Conservation (phyloP, 169 alveolate species). For the Besnoitia besnoiti region DNA sequence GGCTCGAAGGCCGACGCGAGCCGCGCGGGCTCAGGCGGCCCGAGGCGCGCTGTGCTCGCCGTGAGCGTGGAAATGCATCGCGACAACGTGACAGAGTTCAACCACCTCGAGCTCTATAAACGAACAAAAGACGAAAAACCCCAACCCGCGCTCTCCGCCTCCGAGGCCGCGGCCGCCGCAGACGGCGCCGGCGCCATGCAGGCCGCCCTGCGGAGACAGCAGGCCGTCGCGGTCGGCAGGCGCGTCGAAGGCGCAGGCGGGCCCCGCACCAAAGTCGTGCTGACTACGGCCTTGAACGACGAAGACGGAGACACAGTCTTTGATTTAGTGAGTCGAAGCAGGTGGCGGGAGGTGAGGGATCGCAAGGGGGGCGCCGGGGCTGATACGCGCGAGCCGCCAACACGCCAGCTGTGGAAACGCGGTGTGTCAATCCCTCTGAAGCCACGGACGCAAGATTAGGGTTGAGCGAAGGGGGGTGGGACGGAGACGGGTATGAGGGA, state of each 20-base stretch:
- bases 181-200: constrained; percentile 37
- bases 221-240: constrained; percentile 39
- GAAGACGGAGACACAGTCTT: constrained; percentile 30
- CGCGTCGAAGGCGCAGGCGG: constrained; percentile 65
- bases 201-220: neutral
- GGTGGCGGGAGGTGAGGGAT: neutral
- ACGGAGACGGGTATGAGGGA: too few species aligned
- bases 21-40: constrained; percentile 7
- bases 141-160: constrained; percentile 10
- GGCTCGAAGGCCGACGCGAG: neutral
- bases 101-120: constrained; percentile 55
- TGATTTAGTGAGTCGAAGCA: constrained; percentile 34
- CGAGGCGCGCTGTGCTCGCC: constrained; percentile 35
- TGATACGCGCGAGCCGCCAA: too few species aligned
- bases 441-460: too few species aligned
- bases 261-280: constrained; percentile 53
- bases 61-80: constrained; percentile 58
- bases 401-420: too few species aligned
- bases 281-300: constrained; percentile 54
- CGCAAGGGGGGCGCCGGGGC: too few species aligned
- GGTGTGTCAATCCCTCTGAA: too few species aligned
- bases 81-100: constrained; percentile 57
- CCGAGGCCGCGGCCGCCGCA: constrained; percentile 29
- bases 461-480: too few species aligned
- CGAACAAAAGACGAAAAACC: constrained; percentile 8